Conservation (phyloP, 805 yeast species). For the Torulaspora indica region DNA sequence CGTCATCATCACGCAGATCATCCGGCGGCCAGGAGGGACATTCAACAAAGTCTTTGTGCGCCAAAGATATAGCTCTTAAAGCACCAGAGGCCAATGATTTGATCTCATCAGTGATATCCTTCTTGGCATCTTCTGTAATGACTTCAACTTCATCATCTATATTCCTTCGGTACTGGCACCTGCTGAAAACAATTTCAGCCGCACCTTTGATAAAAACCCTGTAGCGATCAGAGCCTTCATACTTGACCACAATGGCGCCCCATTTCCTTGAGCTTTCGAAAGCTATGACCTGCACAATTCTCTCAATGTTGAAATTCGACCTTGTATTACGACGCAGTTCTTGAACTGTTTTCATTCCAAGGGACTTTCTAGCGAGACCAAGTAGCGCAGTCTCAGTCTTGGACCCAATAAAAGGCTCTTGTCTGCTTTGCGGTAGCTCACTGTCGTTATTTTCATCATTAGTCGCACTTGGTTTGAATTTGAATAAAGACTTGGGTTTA, state of each 20-base stretch:
- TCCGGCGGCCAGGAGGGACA: conserved; percentile 62
- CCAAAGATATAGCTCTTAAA: conserved; percentile 82
- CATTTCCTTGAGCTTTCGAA: conserved; percentile 91
- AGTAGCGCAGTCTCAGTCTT: conserved; percentile 92
- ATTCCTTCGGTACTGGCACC: conserved; percentile 45
- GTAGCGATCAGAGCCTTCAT: conserved; percentile 39
- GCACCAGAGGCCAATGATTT: conserved; percentile 70
- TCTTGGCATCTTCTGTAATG: conserved; percentile 18
- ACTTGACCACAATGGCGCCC: conserved; percentile 72
- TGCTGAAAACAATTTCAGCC: conserved; percentile 73
- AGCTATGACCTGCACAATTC: conserved; percentile 69
- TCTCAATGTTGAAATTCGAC: conserved; percentile 31
- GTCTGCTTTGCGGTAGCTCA: conserved; percentile 16
- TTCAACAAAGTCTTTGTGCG: conserved; percentile 62
- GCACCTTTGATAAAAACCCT: conserved; percentile 87
- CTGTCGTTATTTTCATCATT: conserved; percentile 7
- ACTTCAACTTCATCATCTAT: conserved; percentile 34
- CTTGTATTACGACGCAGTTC: conserved; percentile 38
- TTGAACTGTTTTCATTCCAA: conserved; percentile 42
- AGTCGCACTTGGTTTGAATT: background rate
- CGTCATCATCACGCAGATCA: conserved; percentile 36
- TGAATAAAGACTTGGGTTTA: conserved; percentile 18
- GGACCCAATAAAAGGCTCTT: conserved; percentile 76
- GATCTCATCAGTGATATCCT: conserved; percentile 39
- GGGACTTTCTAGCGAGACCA: conserved; percentile 54